Percentiles rank a stretch among this genome's conserved stretches.
These are phyloP conservation scores for Hygrocybe coccinea DNA, from an alignment of 768 basidiomycete species.

Conservation along the genomic window DNA sequence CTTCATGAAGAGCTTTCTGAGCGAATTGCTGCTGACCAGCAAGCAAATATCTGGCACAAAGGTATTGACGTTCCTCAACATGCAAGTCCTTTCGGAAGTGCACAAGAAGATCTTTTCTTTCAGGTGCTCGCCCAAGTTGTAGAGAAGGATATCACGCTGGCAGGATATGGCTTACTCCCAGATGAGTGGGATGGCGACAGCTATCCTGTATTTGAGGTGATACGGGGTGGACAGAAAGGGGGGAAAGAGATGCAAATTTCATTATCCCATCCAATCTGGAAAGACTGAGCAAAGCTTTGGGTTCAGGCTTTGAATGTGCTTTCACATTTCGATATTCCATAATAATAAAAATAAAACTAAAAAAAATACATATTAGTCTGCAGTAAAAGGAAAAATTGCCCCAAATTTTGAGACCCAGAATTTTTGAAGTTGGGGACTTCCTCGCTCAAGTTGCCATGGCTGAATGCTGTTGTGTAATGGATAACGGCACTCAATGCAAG, in stretches of 20 bases:
- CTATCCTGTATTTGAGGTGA: constrained; percentile 9
- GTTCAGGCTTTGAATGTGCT: background rate
- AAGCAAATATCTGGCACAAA: constrained; percentile 1
- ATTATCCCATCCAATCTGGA: constrained; percentile 12
- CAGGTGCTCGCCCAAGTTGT: background rate
- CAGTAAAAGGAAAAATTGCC: too few relatives aligned
- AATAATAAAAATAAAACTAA: too few relatives aligned
- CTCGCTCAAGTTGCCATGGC: too few relatives aligned
- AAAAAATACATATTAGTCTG: too few relatives aligned
- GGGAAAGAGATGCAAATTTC: constrained; percentile 5
- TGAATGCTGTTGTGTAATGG: too few relatives aligned
- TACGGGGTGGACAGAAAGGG: constrained; percentile 6
- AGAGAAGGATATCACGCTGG: constrained; percentile 4
- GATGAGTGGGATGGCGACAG: constrained; percentile 13
- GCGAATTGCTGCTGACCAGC: background rate
- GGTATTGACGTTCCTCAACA: background rate
- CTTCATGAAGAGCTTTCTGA: background rate
- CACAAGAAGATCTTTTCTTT: background rate
- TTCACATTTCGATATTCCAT: too few relatives aligned
- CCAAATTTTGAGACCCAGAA: too few relatives aligned
- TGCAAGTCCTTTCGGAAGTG: background rate
- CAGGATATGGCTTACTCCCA: constrained; percentile 12
- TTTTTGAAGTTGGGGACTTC: too few relatives aligned
- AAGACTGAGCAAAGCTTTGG: constrained; percentile 11
- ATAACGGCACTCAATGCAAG: too few relatives aligned